Conservation (phyloP, 768 basidiomycete species). For the Russula emetica region DNA sequence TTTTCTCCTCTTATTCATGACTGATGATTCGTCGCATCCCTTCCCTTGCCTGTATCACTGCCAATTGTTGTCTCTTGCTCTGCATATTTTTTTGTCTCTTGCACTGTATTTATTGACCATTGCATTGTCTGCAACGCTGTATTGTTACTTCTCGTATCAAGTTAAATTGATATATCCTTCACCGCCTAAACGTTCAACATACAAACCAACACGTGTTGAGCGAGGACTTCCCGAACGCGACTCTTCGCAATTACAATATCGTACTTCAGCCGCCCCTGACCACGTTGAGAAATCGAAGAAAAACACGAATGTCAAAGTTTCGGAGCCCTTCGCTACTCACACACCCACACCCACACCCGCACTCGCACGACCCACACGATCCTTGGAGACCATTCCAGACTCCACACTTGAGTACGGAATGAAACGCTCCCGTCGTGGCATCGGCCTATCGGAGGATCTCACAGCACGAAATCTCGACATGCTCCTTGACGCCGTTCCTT, state of each 20-base stretch:
- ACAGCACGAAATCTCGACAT: constrained; percentile 3
- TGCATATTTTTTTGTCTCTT: too few relatives aligned
- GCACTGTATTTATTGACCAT: too few relatives aligned
- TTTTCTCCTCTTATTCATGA: too few relatives aligned
- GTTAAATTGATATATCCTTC: too few relatives aligned
- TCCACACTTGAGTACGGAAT: not conserved
- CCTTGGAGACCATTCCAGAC: not conserved
- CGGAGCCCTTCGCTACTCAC: not conserved
- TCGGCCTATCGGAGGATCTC: not conserved
- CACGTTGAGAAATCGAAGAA: not conserved
- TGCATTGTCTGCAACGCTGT: too few relatives aligned
- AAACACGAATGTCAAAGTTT: not conserved
- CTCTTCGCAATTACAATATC: not conserved
- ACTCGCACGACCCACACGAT: not conserved
- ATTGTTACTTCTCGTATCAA: too few relatives aligned
- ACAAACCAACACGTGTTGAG: not conserved
- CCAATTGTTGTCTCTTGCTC: too few relatives aligned
- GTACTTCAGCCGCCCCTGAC: not conserved
- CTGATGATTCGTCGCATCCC: too few relatives aligned
- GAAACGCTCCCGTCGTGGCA: constrained; percentile 8
- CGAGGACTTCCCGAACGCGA: not conserved
- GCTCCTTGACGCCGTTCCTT: constrained; percentile 14
- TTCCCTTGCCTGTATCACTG: too few relatives aligned
- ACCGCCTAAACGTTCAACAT: constrained; percentile 1
- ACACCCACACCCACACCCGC: not conserved